phyloP scores from a whole-genome alignment of 257 asterid genomes.

The Oldenlandia corymbosa region DNA sequence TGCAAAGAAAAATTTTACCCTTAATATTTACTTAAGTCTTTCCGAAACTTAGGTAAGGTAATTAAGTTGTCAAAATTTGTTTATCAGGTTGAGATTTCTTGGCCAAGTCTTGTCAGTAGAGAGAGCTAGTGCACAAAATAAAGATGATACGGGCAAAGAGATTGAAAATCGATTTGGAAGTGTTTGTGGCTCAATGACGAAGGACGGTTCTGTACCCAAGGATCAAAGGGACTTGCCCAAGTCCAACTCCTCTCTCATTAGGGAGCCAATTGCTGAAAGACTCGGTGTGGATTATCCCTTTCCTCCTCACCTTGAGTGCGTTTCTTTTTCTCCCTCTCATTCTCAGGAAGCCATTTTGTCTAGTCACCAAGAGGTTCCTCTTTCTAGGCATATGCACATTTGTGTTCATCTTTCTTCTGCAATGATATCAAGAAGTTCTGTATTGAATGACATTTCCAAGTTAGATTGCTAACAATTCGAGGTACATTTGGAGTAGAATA shows the following conservation, averaged over 20 bases:
- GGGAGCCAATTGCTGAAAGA: constrained; percentile 69
- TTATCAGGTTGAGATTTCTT: constrained; percentile 65
- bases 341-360: too few relatives aligned
- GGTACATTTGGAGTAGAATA: not conserved
- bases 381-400: not conserved
- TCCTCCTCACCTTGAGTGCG: constrained; percentile 93
- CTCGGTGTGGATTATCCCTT: constrained; percentile 91
- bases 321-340: constrained; percentile 5
- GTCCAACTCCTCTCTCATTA: constrained; percentile 19
- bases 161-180: constrained; percentile 30
- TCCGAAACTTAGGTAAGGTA: too few relatives aligned
- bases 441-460: not conserved
- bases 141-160: constrained; percentile 28
- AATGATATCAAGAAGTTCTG: not conserved
- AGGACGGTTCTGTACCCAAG: constrained; percentile 27
- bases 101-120: constrained; percentile 73
- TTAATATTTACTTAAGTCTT: too few relatives aligned
- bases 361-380: not conserved
- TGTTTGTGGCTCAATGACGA: constrained; percentile 17
- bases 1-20: too few relatives aligned
- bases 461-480: not conserved
- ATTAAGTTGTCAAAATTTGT: constrained; percentile 12
- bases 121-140: constrained; percentile 46
- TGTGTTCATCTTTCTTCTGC: not conserved
- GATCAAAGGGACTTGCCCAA: constrained; percentile 27